Percentiles rank a stretch among this genome's conserved stretches.
Conservation (phyloP, 2,329 filamentous ascomycete genomes). For the Aspergillus novoparasiticus region DNA sequence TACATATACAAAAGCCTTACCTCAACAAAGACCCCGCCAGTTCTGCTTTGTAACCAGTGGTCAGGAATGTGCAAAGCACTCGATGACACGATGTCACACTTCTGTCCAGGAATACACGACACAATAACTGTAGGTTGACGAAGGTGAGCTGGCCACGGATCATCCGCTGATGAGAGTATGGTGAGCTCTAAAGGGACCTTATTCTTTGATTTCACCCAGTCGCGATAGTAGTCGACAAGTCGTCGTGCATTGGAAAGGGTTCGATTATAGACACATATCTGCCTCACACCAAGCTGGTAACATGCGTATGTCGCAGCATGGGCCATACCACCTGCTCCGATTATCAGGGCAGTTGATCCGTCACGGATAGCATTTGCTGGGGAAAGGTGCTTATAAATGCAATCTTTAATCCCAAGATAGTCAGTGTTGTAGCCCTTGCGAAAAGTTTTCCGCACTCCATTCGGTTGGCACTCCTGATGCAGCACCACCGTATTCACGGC, state of each 20-base stretch:
- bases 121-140: background rate
- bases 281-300: background rate
- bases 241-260: background rate
- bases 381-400: background rate
- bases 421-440: background rate
- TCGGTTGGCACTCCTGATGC: background rate
- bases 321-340: background rate
- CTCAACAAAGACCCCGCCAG: background rate
- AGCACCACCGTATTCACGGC: background rate
- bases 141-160: background rate
- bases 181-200: background rate
- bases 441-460: background rate
- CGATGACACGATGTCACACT: background rate
- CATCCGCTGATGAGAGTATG: background rate
- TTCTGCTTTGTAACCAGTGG: background rate
- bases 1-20: background rate
- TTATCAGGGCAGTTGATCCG: background rate
- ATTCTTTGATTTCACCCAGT: background rate
- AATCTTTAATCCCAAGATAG: background rate
- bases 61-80: background rate
- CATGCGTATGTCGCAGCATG: background rate
- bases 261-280: background rate
- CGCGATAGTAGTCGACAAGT: background rate
- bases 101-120: background rate
- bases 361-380: background rate